A percentile compares a stretch with the other conserved stretches of the same genome.
Conservation (phyloP, 129 eudicot genomes). For the Flaveria bidentis region DNA sequence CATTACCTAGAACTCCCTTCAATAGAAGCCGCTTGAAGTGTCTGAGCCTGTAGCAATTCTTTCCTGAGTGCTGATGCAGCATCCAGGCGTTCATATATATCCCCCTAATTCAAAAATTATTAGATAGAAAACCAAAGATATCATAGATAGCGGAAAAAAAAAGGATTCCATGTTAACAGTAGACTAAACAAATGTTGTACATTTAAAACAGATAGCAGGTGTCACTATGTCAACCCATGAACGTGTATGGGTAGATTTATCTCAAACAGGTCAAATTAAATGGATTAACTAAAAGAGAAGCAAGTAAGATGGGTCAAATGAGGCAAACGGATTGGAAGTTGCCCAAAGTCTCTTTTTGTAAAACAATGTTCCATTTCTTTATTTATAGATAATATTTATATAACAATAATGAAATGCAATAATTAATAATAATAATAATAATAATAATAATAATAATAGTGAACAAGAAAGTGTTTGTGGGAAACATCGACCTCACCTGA, state of each 20-base stretch:
- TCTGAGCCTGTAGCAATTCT: constrained; percentile 71
- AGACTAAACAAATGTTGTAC: not conserved
- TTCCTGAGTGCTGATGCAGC: constrained; percentile 65
- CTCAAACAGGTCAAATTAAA: not conserved
- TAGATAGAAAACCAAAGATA: constrained; percentile 10
- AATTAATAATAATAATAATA: not conserved
- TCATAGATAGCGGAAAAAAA: constrained; percentile 12
- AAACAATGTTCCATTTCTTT: not conserved
- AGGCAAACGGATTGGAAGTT: constrained; percentile 4
- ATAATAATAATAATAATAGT: not conserved
- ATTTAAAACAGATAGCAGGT: not conserved
- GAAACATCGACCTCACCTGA: not conserved
- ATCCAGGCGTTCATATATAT: constrained; percentile 73
- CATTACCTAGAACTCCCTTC: constrained; percentile 87
- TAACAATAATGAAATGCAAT: not conserved
- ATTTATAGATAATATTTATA: not conserved
- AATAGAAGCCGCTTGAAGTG: constrained; percentile 68
- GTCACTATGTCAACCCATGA: not conserved
- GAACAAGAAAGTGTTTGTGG: not conserved
- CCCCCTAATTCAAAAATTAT: constrained; percentile 48
- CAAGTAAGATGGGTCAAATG: not conserved
- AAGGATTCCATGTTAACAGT: not conserved
- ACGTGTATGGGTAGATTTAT: not conserved
- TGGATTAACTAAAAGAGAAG: constrained; percentile 1
- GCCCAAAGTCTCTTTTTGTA: not conserved